These are phyloP conservation scores for Cyclocybe aegerita DNA, from an alignment of 768 basidiomycete species.

Conservation along the genomic window DNA sequence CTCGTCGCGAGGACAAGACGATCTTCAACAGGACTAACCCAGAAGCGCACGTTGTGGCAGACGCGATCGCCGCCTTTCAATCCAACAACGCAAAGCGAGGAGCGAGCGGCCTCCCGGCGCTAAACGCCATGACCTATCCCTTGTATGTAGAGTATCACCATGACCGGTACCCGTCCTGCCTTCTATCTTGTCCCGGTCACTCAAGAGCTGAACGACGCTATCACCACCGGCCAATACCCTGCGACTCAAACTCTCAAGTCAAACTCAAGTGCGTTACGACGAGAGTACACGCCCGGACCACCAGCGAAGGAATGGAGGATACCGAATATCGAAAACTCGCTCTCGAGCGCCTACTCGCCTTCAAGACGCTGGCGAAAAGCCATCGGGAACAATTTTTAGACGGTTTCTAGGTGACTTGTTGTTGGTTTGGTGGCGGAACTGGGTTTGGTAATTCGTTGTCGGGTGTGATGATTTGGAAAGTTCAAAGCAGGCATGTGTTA, in stretches of 20 bases:
- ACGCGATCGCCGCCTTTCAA: slow-evolving; percentile 31
- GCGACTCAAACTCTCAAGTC: slow-evolving; percentile 18
- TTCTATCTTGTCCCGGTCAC: slow-evolving; percentile 37
- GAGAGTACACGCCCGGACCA: slow-evolving; percentile 3
- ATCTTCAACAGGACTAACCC: slow-evolving; percentile 14
- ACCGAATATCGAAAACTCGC: slow-evolving; percentile 24
- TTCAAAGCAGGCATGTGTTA: no score
- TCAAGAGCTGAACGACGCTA: slow-evolving; percentile 25
- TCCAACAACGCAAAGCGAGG: slow-evolving; percentile 25
- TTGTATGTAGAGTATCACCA: slow-evolving; percentile 31
- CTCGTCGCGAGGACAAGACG: slow-evolving; percentile 21
- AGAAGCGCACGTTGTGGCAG: slow-evolving; percentile 25
- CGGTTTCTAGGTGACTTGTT: slow-evolving; percentile 6
- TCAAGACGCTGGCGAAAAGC: slow-evolving; percentile 27
- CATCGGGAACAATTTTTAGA: slow-evolving; percentile 20
- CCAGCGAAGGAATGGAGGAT: slow-evolving; percentile 28
- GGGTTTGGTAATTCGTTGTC: no score
- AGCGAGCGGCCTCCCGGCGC: slow-evolving; percentile 11
- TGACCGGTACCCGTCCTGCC: slow-evolving; percentile 30
- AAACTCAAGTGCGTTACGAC: slow-evolving; percentile 25
- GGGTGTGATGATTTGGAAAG: no score
- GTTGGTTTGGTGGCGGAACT: no score
- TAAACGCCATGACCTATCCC: slow-evolving; percentile 30
- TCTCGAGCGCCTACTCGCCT: slow-evolving; percentile 26
- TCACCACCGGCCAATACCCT: slow-evolving; percentile 21